Conservation (phyloP, 2,329 filamentous ascomycete species). For the Monosporascus sp. region DNA sequence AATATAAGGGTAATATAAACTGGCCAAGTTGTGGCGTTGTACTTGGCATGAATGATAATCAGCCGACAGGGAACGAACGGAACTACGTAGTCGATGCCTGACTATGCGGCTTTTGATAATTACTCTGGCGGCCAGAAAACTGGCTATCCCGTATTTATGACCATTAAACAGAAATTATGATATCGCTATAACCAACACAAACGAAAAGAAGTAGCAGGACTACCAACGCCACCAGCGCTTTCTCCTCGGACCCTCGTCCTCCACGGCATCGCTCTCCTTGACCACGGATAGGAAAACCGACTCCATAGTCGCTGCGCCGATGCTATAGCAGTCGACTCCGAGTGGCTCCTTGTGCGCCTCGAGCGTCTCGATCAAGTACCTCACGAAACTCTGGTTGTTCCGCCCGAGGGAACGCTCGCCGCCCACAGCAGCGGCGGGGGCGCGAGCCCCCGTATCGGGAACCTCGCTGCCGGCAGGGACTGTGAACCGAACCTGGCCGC, state of each 20-base stretch:
- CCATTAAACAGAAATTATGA: too few relatives aligned
- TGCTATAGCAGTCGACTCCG: constrained; percentile 60
- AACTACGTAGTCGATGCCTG: too few relatives aligned
- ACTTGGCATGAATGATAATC: too few relatives aligned
- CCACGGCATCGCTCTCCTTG: constrained; percentile 53
- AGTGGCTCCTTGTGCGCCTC: constrained; percentile 52
- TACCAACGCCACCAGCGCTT: constrained; percentile 10
- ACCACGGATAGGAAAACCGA: constrained; percentile 67
- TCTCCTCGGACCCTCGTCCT: constrained; percentile 36
- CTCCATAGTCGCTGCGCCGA: constrained; percentile 62
- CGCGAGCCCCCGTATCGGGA: not conserved
- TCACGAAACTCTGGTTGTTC: constrained; percentile 16
- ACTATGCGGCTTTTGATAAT: too few relatives aligned
- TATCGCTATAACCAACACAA: too few relatives aligned
- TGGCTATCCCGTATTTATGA: too few relatives aligned
- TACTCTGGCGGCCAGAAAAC: too few relatives aligned
- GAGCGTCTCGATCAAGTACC: constrained; percentile 36
- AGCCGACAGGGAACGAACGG: too few relatives aligned
- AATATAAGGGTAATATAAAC: too few relatives aligned
- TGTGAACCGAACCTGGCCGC: constrained; percentile 61
- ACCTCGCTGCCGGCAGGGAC: constrained; percentile 39
- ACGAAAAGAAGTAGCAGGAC: too few relatives aligned
- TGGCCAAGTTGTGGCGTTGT: too few relatives aligned
- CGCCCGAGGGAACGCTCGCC: constrained; percentile 5
- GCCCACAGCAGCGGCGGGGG: constrained; percentile 5